Evolutionary conservation across 805 yeast species (phyloP).

Genomic region (Wickerhamiella qilinensis): DNA sequence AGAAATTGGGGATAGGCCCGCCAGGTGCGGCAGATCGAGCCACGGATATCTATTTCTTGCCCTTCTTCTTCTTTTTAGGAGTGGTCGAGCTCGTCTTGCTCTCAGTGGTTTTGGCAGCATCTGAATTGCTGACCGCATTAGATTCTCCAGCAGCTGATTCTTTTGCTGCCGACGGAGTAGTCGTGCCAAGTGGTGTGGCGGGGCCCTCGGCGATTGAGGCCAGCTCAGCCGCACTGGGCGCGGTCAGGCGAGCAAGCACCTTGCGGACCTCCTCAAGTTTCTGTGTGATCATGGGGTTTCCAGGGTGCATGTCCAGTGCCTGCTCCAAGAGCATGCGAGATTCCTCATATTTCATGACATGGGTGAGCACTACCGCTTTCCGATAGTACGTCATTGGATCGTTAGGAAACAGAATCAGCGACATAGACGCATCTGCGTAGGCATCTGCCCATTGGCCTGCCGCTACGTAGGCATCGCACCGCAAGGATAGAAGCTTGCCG

Average conservation of each 20-base stretch:
- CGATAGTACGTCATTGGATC: conserved; percentile 22
- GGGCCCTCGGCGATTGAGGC: no score
- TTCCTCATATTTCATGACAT: conserved; percentile 14
- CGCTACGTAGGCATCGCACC: conserved; percentile 26
- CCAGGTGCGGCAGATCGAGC: no score
- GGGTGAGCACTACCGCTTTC: conserved; percentile 18
- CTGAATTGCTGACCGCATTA: neutral
- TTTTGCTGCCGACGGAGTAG: no score
- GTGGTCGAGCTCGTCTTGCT: neutral
- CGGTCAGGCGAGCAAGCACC: no score
- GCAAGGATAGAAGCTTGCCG: conserved; percentile 17
- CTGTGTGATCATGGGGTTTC: conserved; percentile 10
- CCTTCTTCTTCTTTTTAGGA: neutral
- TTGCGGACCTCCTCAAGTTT: conserved; percentile 10
- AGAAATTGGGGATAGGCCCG: no score
- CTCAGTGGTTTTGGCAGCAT: neutral
- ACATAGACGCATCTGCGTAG: conserved; percentile 22
- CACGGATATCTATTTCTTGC: no score
- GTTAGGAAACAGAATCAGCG: conserved; percentile 19
- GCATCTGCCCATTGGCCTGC: conserved; percentile 24
- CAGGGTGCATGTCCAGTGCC: conserved; percentile 14
- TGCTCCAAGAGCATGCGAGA: conserved; percentile 16
- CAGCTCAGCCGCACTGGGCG: no score
- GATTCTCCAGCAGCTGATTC: no score
- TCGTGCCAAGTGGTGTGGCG: no score